These are phyloP conservation scores for Acacia concinna DNA, from an alignment of 331 rosid species.

Conservation along the genomic window DNA sequence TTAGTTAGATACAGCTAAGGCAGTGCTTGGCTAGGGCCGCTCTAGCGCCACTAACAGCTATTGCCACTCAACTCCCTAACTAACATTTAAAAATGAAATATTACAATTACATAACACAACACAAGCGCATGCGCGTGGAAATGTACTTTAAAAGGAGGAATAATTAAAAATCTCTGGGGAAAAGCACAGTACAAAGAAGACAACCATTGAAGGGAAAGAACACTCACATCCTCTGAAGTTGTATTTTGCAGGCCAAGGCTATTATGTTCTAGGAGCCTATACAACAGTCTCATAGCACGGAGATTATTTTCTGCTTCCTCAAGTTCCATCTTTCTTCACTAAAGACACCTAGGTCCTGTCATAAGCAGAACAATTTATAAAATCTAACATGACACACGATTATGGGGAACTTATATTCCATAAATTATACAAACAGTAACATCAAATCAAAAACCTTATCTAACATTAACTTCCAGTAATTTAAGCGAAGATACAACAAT, in stretches of 20 bases:
- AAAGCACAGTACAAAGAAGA: not conserved
- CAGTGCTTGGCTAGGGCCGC: too few relatives aligned
- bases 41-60: too few relatives aligned
- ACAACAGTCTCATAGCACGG: conserved; percentile 53
- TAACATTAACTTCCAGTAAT: not conserved
- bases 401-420: not conserved
- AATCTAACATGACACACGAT: not conserved
- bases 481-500: not conserved
- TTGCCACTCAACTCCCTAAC: too few relatives aligned
- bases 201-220: not conserved
- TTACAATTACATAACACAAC: too few relatives aligned
- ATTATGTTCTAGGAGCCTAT: conserved; percentile 48
- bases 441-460: not conserved
- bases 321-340: conserved; percentile 40
- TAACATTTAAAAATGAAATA: too few relatives aligned
- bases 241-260: conserved; percentile 18
- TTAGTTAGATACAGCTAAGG: too few relatives aligned
- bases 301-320: conserved; percentile 50
- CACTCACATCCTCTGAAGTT: conserved; percentile 40
- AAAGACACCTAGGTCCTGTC: not conserved
- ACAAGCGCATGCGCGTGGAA: too few relatives aligned
- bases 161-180: not conserved
- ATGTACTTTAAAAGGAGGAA: not conserved
- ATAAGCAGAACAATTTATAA: not conserved
- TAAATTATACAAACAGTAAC: not conserved